These are phyloP conservation scores for Hemileccinum impolitum DNA, from an alignment of 768 basidiomycete species.

Conservation along the genomic window DNA sequence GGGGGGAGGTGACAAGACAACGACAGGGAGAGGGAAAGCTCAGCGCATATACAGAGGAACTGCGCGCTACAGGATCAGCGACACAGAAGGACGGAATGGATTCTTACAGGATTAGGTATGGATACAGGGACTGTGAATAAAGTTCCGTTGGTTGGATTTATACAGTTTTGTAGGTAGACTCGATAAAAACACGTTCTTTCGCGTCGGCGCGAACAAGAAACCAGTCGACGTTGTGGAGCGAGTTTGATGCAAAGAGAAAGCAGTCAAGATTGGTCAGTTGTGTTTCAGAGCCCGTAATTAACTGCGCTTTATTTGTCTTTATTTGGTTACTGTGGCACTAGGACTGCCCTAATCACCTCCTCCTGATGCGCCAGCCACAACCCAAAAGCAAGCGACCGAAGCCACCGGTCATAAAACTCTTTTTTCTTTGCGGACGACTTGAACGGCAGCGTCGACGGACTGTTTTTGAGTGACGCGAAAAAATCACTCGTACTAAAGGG, in stretches of 20 bases:
- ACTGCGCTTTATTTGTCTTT: constrained; percentile 20
- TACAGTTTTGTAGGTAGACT: constrained; percentile 25
- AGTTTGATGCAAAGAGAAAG: constrained; percentile 12
- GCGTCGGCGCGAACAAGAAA: constrained; percentile 5
- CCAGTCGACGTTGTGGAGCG: neutral
- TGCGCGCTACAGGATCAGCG: constrained; percentile 31
- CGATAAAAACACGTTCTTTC: constrained; percentile 10
- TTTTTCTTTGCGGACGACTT: constrained; percentile 58
- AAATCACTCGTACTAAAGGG: constrained; percentile 70
- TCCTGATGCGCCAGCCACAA: constrained; percentile 79
- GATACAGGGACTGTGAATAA: constrained; percentile 29
- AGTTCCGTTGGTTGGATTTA: constrained; percentile 12
- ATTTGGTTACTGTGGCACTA: constrained; percentile 34
- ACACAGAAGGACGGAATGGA: constrained; percentile 13
- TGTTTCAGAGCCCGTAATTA: constrained; percentile 14
- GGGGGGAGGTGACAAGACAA: constrained; percentile 15
- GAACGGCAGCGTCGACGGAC: constrained; percentile 74
- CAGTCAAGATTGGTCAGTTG: constrained; percentile 1
- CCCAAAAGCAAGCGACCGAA: constrained; percentile 74
- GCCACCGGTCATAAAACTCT: constrained; percentile 77
- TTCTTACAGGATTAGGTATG: constrained; percentile 35
- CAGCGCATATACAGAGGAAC: constrained; percentile 21
- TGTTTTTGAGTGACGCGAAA: constrained; percentile 65
- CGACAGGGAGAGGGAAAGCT: constrained; percentile 11
- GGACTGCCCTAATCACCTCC: constrained; percentile 57